Conservation (phyloP, 345 rosid species). For the Syzygium grande region DNA sequence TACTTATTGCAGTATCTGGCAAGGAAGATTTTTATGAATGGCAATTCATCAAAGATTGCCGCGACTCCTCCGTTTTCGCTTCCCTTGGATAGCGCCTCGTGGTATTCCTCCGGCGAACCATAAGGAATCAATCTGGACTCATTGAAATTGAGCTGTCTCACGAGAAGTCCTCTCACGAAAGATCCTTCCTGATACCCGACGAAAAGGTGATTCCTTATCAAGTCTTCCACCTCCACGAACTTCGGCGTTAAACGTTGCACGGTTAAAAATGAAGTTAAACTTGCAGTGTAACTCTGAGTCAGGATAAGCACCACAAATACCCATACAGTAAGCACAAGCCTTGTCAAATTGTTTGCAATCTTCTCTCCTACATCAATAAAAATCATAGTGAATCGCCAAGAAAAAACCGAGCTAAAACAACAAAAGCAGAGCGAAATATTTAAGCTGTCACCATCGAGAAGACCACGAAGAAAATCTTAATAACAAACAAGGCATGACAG, state of each 20-base stretch:
- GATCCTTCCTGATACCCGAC: slow-evolving; percentile 41
- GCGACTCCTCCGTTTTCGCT: slow-evolving; percentile 22
- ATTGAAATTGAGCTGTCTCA: slow-evolving; percentile 12
- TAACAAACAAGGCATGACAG: slow-evolving; percentile 29
- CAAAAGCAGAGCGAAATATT: neutral
- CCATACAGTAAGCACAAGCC: slow-evolving; percentile 48
- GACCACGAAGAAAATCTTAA: no score
- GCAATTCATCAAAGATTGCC: slow-evolving; percentile 2
- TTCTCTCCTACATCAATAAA: slow-evolving; percentile 37
- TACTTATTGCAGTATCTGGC: no score
- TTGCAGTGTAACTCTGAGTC: slow-evolving; percentile 70
- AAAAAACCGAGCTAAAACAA: neutral
- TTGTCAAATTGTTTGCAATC: slow-evolving; percentile 36
- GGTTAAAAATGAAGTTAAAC: slow-evolving; percentile 47
- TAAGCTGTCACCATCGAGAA: no score
- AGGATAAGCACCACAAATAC: slow-evolving; percentile 59
- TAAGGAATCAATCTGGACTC: slow-evolving; percentile 5
- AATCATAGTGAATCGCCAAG: neutral
- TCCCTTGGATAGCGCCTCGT: slow-evolving; percentile 24
- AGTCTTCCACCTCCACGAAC: slow-evolving; percentile 20
- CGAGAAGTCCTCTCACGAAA: slow-evolving; percentile 19
- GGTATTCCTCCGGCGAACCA: slow-evolving; percentile 12
- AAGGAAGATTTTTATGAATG: no score
- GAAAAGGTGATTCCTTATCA: slow-evolving; percentile 19
- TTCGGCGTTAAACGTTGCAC: slow-evolving; percentile 46